Evolutionary conservation across 2,329 filamentous ascomycete genomes (phyloP), one percentile per base, ranked within the genome.

Genomic region (Polychaeton citri): DNA sequence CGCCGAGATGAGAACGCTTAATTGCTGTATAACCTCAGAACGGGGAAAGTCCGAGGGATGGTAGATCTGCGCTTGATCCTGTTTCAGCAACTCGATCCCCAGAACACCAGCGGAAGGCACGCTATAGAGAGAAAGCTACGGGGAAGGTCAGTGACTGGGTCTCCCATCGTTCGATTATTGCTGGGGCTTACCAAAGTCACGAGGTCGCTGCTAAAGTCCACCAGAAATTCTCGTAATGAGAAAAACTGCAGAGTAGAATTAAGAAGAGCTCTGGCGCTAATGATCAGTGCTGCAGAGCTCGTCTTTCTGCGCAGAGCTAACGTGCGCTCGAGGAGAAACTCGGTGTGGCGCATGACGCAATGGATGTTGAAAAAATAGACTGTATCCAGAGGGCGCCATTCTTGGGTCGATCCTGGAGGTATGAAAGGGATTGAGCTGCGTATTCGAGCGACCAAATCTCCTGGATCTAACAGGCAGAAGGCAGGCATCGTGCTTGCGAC

Each of bases 291-390:
- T 16, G 52, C 51, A 1, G 54, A 49, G 16, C 53, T 51, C 0
- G 41, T 38, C 12, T 52, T 51, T 3, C 53, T 49, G 30, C 59
- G 57, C 13, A 68, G 71, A 16, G 69, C 58, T 6, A 77, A 53
- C 0, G 76, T 61, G 12, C 74, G 61, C 38, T 77, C 69, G 5
- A 76, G 55, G 7, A 78, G 64, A 38, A 79, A 76, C 2, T 71
- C 57, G 26, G 75, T 76, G 30, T 75, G 67, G 0, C 74, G 52
- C 32, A 71, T 64, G 16, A 68, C 62, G 2, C 74, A 58, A 2
- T 60, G 59, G 1, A 71, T 51, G 10, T 49, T 52, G 2, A 57
- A 39, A 1, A 74, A 49, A 10, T 70, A 60, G 2, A 66, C 56
- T 4, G 58, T 56, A 35, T 68, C 68, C 0, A 69, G 40, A 9